Percentiles rank a stretch among this genome's conserved stretches.
Evolutionary conservation across 306 rosid genomes (phyloP).

Genomic region (Castanospermum australe): DNA sequence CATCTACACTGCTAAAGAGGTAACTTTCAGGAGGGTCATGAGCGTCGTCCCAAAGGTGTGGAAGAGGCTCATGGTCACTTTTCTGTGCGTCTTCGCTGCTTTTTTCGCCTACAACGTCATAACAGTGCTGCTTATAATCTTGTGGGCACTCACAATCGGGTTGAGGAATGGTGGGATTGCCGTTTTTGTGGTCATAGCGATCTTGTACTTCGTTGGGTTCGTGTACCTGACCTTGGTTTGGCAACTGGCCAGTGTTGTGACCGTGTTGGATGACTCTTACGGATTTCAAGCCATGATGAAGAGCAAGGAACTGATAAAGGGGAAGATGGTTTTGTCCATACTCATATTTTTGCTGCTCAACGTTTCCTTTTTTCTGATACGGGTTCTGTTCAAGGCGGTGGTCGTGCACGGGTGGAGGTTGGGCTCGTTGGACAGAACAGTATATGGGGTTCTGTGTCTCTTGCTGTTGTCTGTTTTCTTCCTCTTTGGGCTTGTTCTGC

Average conservation of each 20-base stretch:
- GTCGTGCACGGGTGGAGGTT: conserved; percentile 43
- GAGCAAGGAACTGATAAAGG: conserved; percentile 53
- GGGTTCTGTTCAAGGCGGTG: conserved; percentile 26
- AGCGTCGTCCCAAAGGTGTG: conserved; percentile 62
- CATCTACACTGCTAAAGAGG: conserved; percentile 42
- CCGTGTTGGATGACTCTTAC: conserved; percentile 55
- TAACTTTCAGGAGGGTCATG: conserved; percentile 43
- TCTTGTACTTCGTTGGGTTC: conserved; percentile 42
- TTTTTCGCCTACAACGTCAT: conserved; percentile 37
- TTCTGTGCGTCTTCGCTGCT: conserved; percentile 36
- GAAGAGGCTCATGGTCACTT: conserved; percentile 63
- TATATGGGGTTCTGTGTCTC: conserved; percentile 38
- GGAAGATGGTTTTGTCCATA: conserved; percentile 48
- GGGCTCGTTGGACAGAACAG: conserved; percentile 10
- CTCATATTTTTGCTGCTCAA: conserved; percentile 6
- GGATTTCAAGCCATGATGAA: conserved; percentile 66
- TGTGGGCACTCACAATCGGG: background rate
- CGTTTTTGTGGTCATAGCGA: background rate
- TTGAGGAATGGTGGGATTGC: rapidly evolving
- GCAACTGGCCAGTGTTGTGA: conserved; percentile 68
- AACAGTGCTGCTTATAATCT: background rate
- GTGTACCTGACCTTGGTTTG: conserved; percentile 55
- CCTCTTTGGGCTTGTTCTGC: conserved; percentile 46
- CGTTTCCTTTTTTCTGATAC: background rate
- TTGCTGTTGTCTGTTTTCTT: conserved; percentile 36